Evolutionary conservation across 495 filamentous ascomycete genomes (phyloP), one percentile per base, ranked within the genome.

Genomic region (Neurospora intermedia): DNA sequence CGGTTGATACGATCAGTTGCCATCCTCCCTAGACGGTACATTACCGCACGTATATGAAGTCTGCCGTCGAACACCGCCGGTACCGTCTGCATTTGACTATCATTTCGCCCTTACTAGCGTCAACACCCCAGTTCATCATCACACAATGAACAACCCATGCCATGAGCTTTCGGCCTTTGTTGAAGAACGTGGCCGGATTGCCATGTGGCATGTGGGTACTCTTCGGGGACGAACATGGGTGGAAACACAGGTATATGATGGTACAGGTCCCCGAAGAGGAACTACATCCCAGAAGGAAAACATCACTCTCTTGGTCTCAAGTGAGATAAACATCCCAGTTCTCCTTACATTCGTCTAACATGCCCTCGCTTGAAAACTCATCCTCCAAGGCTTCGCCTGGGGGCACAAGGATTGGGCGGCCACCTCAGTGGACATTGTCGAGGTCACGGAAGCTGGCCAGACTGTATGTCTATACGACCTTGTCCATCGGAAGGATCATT

Each of bases 381-480:
- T 62, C 66, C 16, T 15, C 75, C 27, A 73, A 72, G 40, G 35
- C 74, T 38, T 75, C 76, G 16, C 73, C 75, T 3, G 74, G 75
- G 13, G 79, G 78, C 13, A 77, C 79, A 40, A 77, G 80, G 73
- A 84, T 83, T 40, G 84, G 84, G 2, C 78, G 84, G 0, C 84
- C 84, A 38, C 81, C 83, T 20, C 81, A 84, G 43, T 85, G 84
- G 84, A 84, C 83, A 23, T 73, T 80, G 11, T 80, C 80, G 9
- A 80, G 83, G 15, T 82, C 81, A 18, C 80, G 84, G n/a, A 82
- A 83, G 74, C 74, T 85, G 16, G 80, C 82, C 13, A 77, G 84
- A 27, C 80, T 85, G 6, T 85, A 85, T 69, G 77, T 85, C 43
- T 85, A 82, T 73, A 84, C 83, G 4, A 84, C 78, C 1, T 74